Base-by-base conservation (phyloP, 495 filamentous ascomycete species). In the Neurospora sp. region DNA sequence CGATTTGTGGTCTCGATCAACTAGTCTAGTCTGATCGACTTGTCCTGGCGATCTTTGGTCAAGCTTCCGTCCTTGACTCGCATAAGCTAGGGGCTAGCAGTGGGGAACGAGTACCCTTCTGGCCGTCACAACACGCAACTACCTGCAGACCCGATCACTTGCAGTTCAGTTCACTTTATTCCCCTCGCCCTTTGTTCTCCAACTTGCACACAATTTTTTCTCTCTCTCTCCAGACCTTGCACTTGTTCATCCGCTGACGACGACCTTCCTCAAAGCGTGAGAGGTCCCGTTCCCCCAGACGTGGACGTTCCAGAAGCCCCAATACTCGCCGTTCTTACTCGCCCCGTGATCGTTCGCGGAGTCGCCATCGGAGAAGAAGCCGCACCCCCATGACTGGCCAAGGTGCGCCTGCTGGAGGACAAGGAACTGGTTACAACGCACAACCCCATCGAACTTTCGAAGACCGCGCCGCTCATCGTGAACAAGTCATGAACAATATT, bases 401-500 rank as follows among this genome's bases (percentile, higher is more conserved):
- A 80, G 89, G 88, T 78, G 87, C 88, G 84, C 86, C 88, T 77
- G 85, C 89, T 80, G 92, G 92, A 86, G 86, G 85, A 82, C 81
- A 86, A 79, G 83, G 82, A 78, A 82, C 85, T 79, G 83, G 79
- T 46, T 87, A 83, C 80, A 90, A 89, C 80, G 89, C 89, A 78
- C 87, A 89, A 73, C 89, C 90, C 69, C 85, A 89, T 75, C 88
- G 94, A 83, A 87, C 87, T 38, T 92, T 89, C 82, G 95, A 97
- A 82, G 96, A 98, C 77, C 91, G 94, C 77, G 86, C 89, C 70
- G 90, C 88, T 75, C 91, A 92, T 74, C 94, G 96, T 85, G 94
- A 97, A 82, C 91, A 93, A 79, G 97, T 96, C 93, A 95, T 98
- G 93, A 91, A 91, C 84, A 92, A 89, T 78, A 89, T 98, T 76